Percentiles rank a stretch among this genome's conserved stretches.
These are phyloP conservation scores for Pseudozyma tsukubaensis DNA, from an alignment of 1,284 basidiomycete species.

Conservation along the genomic window DNA sequence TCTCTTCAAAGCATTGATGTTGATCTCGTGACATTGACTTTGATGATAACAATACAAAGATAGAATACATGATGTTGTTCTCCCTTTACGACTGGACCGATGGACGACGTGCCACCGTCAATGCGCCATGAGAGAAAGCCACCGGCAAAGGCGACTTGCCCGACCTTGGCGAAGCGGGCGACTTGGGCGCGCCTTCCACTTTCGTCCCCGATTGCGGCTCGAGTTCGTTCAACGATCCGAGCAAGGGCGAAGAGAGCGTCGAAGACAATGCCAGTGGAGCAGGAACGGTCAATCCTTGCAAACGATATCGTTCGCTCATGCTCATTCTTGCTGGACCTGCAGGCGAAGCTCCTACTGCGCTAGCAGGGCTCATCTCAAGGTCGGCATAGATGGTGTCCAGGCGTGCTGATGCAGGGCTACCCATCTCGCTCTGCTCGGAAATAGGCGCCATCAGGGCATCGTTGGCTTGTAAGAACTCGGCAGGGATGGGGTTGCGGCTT, in stretches of 20 bases:
- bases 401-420: conserved; percentile 28
- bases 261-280: conserved; percentile 32
- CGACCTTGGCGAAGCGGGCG: conserved; percentile 13
- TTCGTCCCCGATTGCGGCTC: conserved; percentile 19
- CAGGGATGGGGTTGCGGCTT: conserved; percentile 16
- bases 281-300: conserved; percentile 37
- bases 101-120: conserved; percentile 21
- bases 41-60: no score
- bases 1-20: not conserved
- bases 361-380: conserved; percentile 30
- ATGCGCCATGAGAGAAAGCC: conserved; percentile 22
- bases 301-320: conserved; percentile 42
- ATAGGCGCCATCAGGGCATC: conserved; percentile 39
- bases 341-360: conserved; percentile 11
- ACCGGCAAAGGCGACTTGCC: conserved; percentile 15
- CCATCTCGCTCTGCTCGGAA: conserved; percentile 44
- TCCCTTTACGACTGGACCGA: conserved; percentile 7
- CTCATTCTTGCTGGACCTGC: conserved; percentile 28
- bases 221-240: conserved; percentile 2
- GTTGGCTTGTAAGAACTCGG: conserved; percentile 23
- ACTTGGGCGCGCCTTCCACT: conserved; percentile 10
- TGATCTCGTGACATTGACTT: no score
- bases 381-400: conserved; percentile 13
- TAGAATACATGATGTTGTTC: no score
- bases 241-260: conserved; percentile 23